These are phyloP conservation scores for Floccularia luteovirens DNA, from an alignment of 768 basidiomycete species.

Conservation along the genomic window DNA sequence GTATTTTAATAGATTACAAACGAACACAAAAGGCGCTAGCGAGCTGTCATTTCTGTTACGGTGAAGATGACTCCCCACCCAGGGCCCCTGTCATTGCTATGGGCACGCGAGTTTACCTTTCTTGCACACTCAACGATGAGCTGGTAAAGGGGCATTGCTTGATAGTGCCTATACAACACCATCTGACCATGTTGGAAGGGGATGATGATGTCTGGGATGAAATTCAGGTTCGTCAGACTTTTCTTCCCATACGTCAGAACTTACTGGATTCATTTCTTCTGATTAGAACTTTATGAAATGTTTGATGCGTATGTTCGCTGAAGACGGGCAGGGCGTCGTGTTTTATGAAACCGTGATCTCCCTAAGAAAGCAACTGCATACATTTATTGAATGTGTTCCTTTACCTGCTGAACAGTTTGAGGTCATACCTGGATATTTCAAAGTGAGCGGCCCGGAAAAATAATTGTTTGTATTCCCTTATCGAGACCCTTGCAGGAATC, in stretches of 20 bases:
- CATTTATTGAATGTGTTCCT: constrained; percentile 90
- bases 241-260: not conserved
- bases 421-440: constrained; percentile 88
- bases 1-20: constrained; percentile 67
- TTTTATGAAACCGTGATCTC: constrained; percentile 93
- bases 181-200: constrained; percentile 83
- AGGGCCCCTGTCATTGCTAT: constrained; percentile 85
- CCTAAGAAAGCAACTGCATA: constrained; percentile 85
- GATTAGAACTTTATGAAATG: constrained; percentile 79
- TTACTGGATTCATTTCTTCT: constrained; percentile 3
- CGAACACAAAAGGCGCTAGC: constrained; percentile 87
- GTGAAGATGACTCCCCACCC: constrained; percentile 87
- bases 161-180: constrained; percentile 94
- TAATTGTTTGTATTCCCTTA: not conserved
- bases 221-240: constrained; percentile 60
- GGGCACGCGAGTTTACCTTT: constrained; percentile 88
- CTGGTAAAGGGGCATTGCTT: constrained; percentile 89
- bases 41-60: constrained; percentile 81
- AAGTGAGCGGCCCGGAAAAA: constrained; percentile 36
- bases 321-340: constrained; percentile 87
- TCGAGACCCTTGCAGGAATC: constrained; percentile 62
- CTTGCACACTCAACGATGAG: constrained; percentile 82
- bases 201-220: constrained; percentile 99
- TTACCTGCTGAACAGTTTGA: constrained; percentile 87
- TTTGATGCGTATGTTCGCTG: constrained; percentile 90